A percentile compares a stretch with the other conserved stretches of the same genome.
These are phyloP conservation scores for Theobroma grandiflorum DNA, from an alignment of 441 rosid genomes.

Conservation along the genomic window DNA sequence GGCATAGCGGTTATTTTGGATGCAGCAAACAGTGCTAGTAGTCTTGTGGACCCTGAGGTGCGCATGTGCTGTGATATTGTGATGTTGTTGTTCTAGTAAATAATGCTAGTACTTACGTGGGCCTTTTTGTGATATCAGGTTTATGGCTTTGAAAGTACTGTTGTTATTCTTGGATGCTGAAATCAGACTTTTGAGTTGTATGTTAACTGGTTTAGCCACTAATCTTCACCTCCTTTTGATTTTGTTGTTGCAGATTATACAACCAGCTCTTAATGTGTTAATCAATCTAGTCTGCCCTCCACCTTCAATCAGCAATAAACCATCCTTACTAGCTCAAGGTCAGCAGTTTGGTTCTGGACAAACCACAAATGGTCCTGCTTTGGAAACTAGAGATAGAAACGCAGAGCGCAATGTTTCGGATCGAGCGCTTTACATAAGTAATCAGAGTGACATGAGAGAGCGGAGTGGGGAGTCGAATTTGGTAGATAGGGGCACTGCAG, in stretches of 20 bases:
- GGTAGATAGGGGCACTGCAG: conserved; percentile 54
- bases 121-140: neutral
- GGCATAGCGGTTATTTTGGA: conserved; percentile 96
- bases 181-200: neutral
- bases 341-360: conserved; percentile 65
- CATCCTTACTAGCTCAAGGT: conserved; percentile 67
- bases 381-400: conserved; percentile 58
- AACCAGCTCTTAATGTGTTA: conserved; percentile 91
- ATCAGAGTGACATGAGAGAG: conserved; percentile 63
- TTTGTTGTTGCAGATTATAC: conserved; percentile 76
- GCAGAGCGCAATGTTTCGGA: conserved; percentile 51
- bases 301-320: conserved; percentile 95
- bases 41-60: conserved; percentile 96
- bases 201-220: neutral
- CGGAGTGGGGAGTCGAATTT: conserved; percentile 59
- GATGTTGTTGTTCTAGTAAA: neutral
- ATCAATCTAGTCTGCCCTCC: conserved; percentile 99
- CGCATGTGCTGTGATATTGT: conserved; percentile 18
- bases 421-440: conserved; percentile 47
- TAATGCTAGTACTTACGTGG: neutral
- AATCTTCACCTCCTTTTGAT: conserved; percentile 6
- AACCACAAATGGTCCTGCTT: conserved; percentile 44
- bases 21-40: conserved; percentile 86
- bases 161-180: conserved; percentile 2
- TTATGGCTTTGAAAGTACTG: conserved; percentile 7